Evolutionary conservation across 2,329 filamentous ascomycete species (phyloP).

Genomic region (Aureobasidium sp.): DNA sequence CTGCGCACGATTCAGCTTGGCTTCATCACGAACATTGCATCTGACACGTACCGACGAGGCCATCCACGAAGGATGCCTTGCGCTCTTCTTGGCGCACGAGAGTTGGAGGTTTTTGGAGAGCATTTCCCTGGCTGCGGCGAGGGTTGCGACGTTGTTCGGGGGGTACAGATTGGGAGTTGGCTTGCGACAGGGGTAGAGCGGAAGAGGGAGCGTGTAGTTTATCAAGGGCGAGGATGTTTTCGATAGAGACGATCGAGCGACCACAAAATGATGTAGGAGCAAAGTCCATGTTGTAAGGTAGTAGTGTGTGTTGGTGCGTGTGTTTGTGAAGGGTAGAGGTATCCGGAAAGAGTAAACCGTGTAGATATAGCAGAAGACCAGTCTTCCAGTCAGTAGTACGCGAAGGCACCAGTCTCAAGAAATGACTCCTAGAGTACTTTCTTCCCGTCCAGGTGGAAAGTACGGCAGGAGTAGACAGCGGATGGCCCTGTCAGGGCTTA

Average conservation of each 20-base stretch:
- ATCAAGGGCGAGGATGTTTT: background rate
- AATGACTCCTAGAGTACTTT: constrained; percentile 10
- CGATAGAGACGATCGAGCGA: constrained; percentile 2
- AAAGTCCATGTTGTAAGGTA: constrained; percentile 9
- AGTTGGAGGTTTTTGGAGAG: constrained; percentile 60
- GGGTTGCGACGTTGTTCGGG: constrained; percentile 58
- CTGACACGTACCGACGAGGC: constrained; percentile 79
- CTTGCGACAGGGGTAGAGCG: constrained; percentile 2
- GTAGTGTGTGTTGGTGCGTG: background rate
- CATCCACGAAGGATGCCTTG: constrained; percentile 93
- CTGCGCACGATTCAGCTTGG: constrained; percentile 44
- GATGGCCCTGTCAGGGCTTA: constrained; percentile 16
- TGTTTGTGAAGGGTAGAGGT: constrained; percentile 17
- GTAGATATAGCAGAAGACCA: constrained; percentile 8
- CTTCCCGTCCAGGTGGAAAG: constrained; percentile 11
- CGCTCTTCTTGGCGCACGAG: constrained; percentile 83
- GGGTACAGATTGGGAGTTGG: constrained; percentile 41
- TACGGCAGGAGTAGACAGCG: constrained; percentile 13
- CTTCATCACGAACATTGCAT: background rate
- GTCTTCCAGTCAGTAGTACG: constrained; percentile 17
- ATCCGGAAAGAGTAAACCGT: constrained; percentile 19
- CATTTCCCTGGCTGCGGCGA: constrained; percentile 49
- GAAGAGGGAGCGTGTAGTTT: background rate
- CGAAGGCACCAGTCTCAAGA: constrained; percentile 6
- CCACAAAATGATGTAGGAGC: background rate